Percentiles rank a stretch among this genome's conserved stretches.
phyloP scores from a whole-genome alignment of 495 filamentous ascomycete genomes.

The Ascobolus immersus region DNA sequence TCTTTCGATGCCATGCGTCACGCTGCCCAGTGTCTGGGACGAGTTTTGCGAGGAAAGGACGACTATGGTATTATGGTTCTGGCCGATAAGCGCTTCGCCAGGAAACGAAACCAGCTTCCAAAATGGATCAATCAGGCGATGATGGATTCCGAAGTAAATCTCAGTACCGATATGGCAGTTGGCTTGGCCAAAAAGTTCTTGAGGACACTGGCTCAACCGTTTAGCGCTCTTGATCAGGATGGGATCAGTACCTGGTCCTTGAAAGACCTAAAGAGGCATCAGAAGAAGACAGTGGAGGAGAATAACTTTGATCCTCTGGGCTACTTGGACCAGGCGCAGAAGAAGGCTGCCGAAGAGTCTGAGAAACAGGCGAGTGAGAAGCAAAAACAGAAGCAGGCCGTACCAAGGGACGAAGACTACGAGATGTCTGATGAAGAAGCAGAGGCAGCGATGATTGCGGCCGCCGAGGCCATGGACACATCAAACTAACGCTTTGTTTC shows the following conservation, averaged over 20 bases:
- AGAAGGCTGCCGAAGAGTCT: too few species aligned
- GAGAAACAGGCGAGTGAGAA: too few species aligned
- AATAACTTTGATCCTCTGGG: too few species aligned
- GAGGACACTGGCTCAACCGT: constrained; percentile 71
- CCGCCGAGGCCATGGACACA: too few species aligned
- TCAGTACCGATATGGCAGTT: constrained; percentile 91
- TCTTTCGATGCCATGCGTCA: constrained; percentile 99
- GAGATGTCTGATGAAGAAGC: too few species aligned
- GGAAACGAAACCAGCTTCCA: constrained; percentile 70
- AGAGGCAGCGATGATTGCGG: too few species aligned
- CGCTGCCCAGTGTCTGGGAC: constrained; percentile 86
- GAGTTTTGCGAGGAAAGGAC: constrained; percentile 87
- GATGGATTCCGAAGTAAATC: constrained; percentile 53
- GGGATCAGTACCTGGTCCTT: constrained; percentile 80
- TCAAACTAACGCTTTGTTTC: too few species aligned
- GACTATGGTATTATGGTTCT: constrained; percentile 98
- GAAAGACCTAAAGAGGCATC: constrained; percentile 47
- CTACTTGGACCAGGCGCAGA: background rate
- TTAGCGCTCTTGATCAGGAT: constrained; percentile 56
- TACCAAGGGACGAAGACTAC: too few species aligned
- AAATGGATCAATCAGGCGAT: constrained; percentile 93
- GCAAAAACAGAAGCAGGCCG: too few species aligned
- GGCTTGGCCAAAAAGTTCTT: constrained; percentile 70
- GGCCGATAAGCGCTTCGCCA: constrained; percentile 71
- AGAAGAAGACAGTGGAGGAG: constrained; percentile 50